Evolutionary conservation across 2,329 filamentous ascomycete species (phyloP).

Genomic region (Sporothrix protearum): DNA sequence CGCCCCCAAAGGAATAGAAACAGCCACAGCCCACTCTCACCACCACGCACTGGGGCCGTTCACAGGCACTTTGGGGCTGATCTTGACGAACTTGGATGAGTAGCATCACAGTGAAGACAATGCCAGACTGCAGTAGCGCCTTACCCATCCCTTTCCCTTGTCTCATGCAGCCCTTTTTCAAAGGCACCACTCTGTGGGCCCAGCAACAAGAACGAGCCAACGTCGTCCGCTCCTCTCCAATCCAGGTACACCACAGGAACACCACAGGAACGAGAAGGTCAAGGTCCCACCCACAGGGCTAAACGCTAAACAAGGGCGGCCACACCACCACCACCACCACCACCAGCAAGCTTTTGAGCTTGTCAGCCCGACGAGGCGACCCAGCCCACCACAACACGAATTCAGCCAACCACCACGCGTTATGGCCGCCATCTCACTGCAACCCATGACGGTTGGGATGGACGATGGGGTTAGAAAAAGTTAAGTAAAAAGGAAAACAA

Average conservation of each 20-base stretch:
- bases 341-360: too few species aligned
- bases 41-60: too few species aligned
- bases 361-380: not conserved
- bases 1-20: not conserved
- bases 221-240: not conserved
- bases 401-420: constrained; percentile 2
- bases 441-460: not conserved
- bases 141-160: not conserved
- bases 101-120: not conserved
- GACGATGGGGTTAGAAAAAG: not conserved
- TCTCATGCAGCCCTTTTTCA: constrained; percentile 4
- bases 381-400: not conserved
- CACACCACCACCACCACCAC: too few species aligned
- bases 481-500: not conserved
- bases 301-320: not conserved
- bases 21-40: not conserved
- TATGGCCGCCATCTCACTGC: not conserved
- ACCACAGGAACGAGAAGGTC: not conserved
- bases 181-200: not conserved
- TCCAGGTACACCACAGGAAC: not conserved
- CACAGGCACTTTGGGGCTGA: not conserved
- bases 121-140: not conserved
- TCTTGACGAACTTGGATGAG: not conserved
- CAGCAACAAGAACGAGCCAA: not conserved
- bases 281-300: not conserved